Percentiles rank a stretch among this genome's conserved stretches.
Evolutionary conservation across 768 basidiomycete genomes (phyloP).

Genomic region (Tubosaeta sp.): DNA sequence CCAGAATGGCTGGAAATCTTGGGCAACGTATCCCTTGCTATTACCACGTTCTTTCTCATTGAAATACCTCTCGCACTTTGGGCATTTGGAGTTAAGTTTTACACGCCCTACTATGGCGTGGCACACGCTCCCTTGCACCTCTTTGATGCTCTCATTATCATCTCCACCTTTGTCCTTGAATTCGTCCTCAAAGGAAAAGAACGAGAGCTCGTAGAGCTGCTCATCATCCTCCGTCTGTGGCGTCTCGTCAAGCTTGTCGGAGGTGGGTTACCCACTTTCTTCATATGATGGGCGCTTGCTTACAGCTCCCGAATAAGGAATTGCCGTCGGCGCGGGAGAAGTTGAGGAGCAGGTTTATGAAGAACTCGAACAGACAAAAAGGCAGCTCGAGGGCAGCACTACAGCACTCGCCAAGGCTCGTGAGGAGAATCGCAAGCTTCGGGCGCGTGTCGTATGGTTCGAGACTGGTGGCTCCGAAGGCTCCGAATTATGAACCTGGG

Average conservation of each 20-base stretch:
- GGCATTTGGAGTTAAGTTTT: slow-evolving; percentile 59
- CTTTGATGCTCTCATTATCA: slow-evolving; percentile 68
- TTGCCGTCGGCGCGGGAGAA: slow-evolving; percentile 73
- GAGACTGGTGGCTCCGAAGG: slow-evolving; percentile 34
- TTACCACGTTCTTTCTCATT: slow-evolving; percentile 68
- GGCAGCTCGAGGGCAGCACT: slow-evolving; percentile 43
- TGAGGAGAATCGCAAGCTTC: slow-evolving; percentile 54
- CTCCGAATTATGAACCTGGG: slow-evolving; percentile 26
- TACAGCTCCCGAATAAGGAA: slow-evolving; percentile 40
- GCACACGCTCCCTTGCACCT: slow-evolving; percentile 62
- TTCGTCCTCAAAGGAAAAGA: slow-evolving; percentile 63
- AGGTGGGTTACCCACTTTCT: slow-evolving; percentile 31
- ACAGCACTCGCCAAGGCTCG: slow-evolving; percentile 41
- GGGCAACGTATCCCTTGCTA: slow-evolving; percentile 56
- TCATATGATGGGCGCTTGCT: neutral
- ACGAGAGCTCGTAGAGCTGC: slow-evolving; percentile 63
- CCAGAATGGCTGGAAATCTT: slow-evolving; percentile 64
- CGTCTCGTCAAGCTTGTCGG: slow-evolving; percentile 72
- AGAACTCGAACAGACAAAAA: slow-evolving; percentile 45
- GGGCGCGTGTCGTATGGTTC: slow-evolving; percentile 33
- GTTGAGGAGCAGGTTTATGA: slow-evolving; percentile 52
- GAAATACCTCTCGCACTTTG: slow-evolving; percentile 73
- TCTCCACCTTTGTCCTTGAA: slow-evolving; percentile 73
- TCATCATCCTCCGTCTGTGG: slow-evolving; percentile 77
- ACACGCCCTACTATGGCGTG: slow-evolving; percentile 54